These are phyloP conservation scores for Termitomyces eurrhizus DNA, from an alignment of 768 basidiomycete species.

Conservation along the genomic window DNA sequence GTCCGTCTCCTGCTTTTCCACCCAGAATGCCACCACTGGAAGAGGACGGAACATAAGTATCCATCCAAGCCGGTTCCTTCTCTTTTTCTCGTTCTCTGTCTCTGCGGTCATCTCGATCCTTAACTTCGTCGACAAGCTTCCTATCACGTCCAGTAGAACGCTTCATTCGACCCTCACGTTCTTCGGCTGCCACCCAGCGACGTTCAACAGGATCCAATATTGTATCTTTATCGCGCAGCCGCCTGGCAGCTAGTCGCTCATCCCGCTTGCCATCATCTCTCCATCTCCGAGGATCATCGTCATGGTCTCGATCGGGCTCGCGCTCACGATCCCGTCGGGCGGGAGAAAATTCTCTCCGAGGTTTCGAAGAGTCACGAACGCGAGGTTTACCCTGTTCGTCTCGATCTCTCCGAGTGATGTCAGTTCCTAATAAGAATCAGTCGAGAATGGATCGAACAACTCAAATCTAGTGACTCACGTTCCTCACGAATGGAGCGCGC, in stretches of 20 bases:
- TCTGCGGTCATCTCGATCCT: conserved; percentile 32
- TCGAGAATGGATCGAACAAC: neutral
- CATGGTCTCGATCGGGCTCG: conserved; percentile 40
- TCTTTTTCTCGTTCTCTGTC: conserved; percentile 66
- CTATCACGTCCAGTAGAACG: conserved; percentile 57
- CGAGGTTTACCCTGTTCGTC: conserved; percentile 63
- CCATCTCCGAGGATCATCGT: conserved; percentile 75
- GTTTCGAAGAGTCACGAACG: conserved; percentile 57
- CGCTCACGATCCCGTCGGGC: conserved; percentile 46
- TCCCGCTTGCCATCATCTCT: conserved; percentile 81
- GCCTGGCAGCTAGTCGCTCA: conserved; percentile 63
- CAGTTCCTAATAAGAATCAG: conserved; percentile 36
- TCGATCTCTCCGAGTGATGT: conserved; percentile 54
- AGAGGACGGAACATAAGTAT: conserved; percentile 69
- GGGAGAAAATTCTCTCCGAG: conserved; percentile 55
- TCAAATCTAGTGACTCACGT: conserved; percentile 35
- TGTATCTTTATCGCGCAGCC: conserved; percentile 42
- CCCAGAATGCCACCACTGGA: conserved; percentile 60
- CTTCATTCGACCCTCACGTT: conserved; percentile 64
- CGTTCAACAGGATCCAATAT: conserved; percentile 47
- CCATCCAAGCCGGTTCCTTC: conserved; percentile 93
- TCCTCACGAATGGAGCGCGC: conserved; percentile 57
- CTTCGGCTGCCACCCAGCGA: conserved; percentile 62
- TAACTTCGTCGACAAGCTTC: conserved; percentile 43
- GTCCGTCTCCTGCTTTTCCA: conserved; percentile 54